Evolutionary conservation across 208 protist species (phyloP).

Genomic region (Leishmania braziliensis): DNA sequence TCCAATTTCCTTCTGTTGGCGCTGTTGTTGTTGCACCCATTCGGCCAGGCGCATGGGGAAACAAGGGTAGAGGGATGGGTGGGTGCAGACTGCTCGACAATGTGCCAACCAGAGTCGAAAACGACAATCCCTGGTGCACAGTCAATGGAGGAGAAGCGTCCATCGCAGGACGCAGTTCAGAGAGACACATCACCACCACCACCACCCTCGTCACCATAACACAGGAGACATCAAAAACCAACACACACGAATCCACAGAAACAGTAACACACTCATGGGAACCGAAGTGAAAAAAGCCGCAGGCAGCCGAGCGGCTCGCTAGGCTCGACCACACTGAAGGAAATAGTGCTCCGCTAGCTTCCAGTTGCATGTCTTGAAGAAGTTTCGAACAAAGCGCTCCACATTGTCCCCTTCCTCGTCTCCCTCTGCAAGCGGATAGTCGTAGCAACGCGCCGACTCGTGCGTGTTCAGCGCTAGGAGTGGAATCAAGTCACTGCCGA

Average conservation of each 20-base stretch:
- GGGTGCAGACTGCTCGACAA: not conserved
- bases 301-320: constrained; percentile 1
- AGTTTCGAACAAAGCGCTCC: constrained; percentile 79
- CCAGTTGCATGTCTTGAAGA: constrained; percentile 91
- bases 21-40: not conserved
- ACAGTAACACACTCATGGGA: not conserved
- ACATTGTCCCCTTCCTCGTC: constrained; percentile 26
- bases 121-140: not conserved
- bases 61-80: not conserved
- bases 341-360: constrained; percentile 68
- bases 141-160: not conserved
- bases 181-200: not conserved
- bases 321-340: constrained; percentile 23
- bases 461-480: constrained; percentile 80
- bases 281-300: not conserved
- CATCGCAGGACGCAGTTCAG: not conserved
- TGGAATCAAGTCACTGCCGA: constrained; percentile 73
- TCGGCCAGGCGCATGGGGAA: not conserved
- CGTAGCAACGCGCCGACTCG: constrained; percentile 58
- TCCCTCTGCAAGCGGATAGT: constrained; percentile 44
- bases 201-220: too few relatives aligned
- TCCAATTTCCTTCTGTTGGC: not conserved
- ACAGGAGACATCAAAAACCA: not conserved
- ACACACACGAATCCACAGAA: not conserved
- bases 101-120: not conserved